phyloP scores from a whole-genome alignment of 169 alveolate species.

The Plasmodium falciparum region DNA sequence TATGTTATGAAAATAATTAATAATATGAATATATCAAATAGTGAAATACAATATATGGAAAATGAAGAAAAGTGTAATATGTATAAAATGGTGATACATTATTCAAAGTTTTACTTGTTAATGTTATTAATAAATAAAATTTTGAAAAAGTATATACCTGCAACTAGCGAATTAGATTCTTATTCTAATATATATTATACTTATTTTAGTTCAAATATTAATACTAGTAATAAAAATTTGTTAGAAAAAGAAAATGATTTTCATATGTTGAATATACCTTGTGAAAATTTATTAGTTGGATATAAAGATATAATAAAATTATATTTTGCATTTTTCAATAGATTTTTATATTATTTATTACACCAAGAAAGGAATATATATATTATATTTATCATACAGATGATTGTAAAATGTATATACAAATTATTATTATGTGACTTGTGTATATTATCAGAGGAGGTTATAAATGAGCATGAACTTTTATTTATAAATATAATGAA shows the following conservation, averaged over 20 bases:
- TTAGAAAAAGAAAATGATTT: conserved; percentile 46
- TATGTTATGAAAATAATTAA: conserved; percentile 27
- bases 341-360: conserved; percentile 31
- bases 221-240: conserved; percentile 41
- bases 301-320: conserved; percentile 59
- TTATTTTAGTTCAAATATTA: conserved; percentile 50
- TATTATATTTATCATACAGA: conserved; percentile 23
- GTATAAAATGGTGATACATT: conserved; percentile 38
- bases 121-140: conserved; percentile 58
- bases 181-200: conserved; percentile 55
- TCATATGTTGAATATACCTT: conserved; percentile 50
- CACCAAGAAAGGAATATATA: conserved; percentile 24
- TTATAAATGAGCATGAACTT: conserved; percentile 38
- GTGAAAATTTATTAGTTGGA: conserved; percentile 73
- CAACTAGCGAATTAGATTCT: neutral
- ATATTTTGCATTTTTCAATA: conserved; percentile 45
- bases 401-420: conserved; percentile 52
- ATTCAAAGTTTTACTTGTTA: conserved; percentile 40
- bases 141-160: conserved; percentile 52
- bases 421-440: conserved; percentile 49
- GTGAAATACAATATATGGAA: conserved; percentile 1
- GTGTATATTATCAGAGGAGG: conserved; percentile 42
- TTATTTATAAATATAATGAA: conserved; percentile 61
- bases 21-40: neutral
- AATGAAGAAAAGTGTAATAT: conserved; percentile 5